These are phyloP conservation scores for Psilocybe sp. DNA, from an alignment of 768 basidiomycete genomes.

Conservation along the genomic window DNA sequence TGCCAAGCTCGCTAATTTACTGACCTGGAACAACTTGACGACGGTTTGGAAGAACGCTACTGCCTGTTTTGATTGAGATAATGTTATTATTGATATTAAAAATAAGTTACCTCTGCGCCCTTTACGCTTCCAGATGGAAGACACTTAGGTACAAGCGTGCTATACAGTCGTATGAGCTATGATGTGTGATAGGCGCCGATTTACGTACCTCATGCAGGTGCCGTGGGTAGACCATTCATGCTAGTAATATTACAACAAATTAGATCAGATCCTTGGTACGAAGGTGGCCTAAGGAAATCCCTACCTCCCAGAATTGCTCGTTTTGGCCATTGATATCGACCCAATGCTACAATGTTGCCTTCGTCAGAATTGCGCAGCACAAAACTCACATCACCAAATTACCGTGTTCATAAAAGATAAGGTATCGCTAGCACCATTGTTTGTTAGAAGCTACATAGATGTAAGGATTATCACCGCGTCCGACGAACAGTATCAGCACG, in stretches of 20 bases:
- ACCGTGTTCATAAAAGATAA: conserved; percentile 55
- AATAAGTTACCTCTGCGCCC: conserved; percentile 53
- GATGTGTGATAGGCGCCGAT: too few species aligned
- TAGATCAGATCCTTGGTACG: background rate
- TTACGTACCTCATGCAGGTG: conserved; percentile 47
- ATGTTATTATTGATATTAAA: background rate
- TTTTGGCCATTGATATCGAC: conserved; percentile 56
- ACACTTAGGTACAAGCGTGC: conserved; percentile 58
- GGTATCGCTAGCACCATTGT: conserved; percentile 58
- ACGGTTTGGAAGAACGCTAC: conserved; percentile 64
- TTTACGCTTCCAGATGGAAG: conserved; percentile 55
- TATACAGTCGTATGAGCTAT: conserved; percentile 15
- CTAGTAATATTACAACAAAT: conserved; percentile 21
- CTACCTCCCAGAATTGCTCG: conserved; percentile 69
- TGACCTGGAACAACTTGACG: conserved; percentile 56
- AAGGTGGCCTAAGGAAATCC: conserved; percentile 11
- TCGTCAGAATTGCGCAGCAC: background rate
- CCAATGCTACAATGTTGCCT: conserved; percentile 43
- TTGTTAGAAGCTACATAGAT: conserved; percentile 44
- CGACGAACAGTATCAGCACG: conserved; percentile 12
- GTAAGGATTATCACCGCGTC: conserved; percentile 15
- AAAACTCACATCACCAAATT: background rate
- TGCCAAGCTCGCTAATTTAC: conserved; percentile 21
- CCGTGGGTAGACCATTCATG: conserved; percentile 76
- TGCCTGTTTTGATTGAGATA: conserved; percentile 36